Evolutionary conservation across 495 filamentous ascomycete genomes (phyloP), one percentile per base, ranked within the genome.

Genomic region (Xylona heveae): DNA sequence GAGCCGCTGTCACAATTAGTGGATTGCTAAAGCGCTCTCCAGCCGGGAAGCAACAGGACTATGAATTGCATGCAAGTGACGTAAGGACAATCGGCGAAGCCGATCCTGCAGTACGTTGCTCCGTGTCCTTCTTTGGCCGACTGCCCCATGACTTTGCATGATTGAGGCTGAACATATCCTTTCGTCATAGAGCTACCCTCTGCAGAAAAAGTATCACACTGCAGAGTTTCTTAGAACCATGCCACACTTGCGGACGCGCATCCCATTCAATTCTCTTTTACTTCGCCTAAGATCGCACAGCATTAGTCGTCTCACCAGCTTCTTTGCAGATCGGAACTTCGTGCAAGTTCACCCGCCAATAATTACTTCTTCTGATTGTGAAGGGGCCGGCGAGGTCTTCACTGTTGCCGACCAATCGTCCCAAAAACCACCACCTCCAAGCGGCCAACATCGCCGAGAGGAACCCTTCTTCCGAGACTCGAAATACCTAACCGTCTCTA

Each of bases 381-480:
- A 97, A 52, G 90, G 88, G 4, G 90, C 84, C 3, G 85, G 88
- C 2, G 84, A 94, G 48, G 84, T 88, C n/a, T 97, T 97, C 42
- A 71, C 68, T 3, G 52, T 95, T 20, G 47, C 64, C 6, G 55
- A 57, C 12, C 53, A 55, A 6, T 53, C 49, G 23, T 43, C 59
- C 1, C n/a, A n/a, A n/a, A n/a, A n/a, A 24, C 28, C 38, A 21
- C 32, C 9, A 21, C n/a, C 8, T n/a, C 13, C 10, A 12, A 1
- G 10, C 28, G 9, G 21, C 30, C 30, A 27, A 8, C 9, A 27
- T 27, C 12, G 35, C 16, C 28, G n/a, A 14, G 26, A 34, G 18
- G 2, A 49, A 44, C 22, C 6, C 16, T 94, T 92, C 55, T 95
- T 93, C 53, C 69, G 70, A n/a, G 54, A 67, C 9, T 70, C 74